phyloP scores from a whole-genome alignment of 2,329 filamentous ascomycete genomes.

The Cytospora schulzeri region DNA sequence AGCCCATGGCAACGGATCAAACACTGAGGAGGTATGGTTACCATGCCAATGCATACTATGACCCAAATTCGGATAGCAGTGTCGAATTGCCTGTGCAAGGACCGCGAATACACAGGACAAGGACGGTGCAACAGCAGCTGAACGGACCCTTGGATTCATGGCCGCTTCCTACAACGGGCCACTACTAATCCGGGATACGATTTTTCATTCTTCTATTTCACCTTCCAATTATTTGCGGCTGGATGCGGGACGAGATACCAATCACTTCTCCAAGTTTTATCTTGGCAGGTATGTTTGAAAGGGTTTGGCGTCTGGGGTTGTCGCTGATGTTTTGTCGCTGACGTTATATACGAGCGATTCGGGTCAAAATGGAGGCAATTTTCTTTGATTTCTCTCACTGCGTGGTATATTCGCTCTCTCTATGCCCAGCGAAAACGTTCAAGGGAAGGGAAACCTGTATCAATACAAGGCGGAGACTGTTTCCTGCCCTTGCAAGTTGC shows the following conservation, averaged over 20 bases:
- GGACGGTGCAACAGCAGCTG: constrained; percentile 8
- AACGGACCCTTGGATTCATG: constrained; percentile 12
- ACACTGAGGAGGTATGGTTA: constrained; percentile 3
- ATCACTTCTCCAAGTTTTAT: neutral
- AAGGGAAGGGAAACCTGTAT: no score
- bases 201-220: neutral
- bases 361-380: no score
- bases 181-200: neutral
- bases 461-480: no score
- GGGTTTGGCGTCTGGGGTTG: neutral
- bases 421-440: no score
- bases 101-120: constrained; percentile 4
- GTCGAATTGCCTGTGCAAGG: constrained; percentile 13
- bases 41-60: constrained; percentile 22
- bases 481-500: no score
- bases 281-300: neutral
- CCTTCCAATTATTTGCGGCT: neutral
- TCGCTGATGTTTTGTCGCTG: neutral
- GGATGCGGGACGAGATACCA: neutral
- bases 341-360: neutral
- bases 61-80: constrained; percentile 1
- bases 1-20: neutral
- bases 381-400: no score
- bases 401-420: no score
- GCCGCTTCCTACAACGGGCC: constrained; percentile 1